phyloP scores from a whole-genome alignment of 257 asterid species.

The Solanum chilense region DNA sequence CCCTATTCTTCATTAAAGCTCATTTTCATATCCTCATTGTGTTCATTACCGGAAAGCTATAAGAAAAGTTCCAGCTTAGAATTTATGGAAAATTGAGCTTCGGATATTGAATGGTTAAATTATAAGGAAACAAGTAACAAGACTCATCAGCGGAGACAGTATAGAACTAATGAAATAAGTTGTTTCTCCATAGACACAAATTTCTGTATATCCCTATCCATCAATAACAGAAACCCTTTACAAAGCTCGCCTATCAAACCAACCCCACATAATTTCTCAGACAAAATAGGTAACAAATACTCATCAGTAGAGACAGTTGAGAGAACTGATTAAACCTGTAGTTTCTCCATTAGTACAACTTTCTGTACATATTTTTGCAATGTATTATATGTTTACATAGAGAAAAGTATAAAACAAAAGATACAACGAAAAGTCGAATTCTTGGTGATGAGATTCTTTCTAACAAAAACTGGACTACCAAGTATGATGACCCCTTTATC shows the following conservation, averaged over 20 bases:
- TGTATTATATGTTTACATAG: not conserved
- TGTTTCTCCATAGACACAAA: not conserved
- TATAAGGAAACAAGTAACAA: not conserved
- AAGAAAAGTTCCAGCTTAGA: not conserved
- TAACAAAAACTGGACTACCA: slow-evolving; percentile 32
- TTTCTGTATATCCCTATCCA: not conserved
- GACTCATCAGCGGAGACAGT: not conserved
- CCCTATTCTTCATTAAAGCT: not conserved
- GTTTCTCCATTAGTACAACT: not conserved
- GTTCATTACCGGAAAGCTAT: not conserved
- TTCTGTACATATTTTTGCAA: not conserved
- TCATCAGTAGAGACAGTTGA: not conserved
- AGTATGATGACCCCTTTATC: slow-evolving; percentile 34
- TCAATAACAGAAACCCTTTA: slow-evolving; percentile 26
- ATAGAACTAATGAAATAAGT: not conserved
- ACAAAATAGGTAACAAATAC: slow-evolving; percentile 35
- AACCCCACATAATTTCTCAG: slow-evolving; percentile 45
- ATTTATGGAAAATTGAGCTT: not conserved
- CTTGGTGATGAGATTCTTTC: slow-evolving; percentile 29
- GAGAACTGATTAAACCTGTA: not conserved
- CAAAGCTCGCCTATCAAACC: slow-evolving; percentile 39
- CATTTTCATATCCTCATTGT: not conserved
- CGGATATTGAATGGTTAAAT: not conserved
- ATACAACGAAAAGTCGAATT: not conserved
- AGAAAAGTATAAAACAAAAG: not conserved